Conservation (phyloP, 2,329 filamentous ascomycete species). For the Pseudogymnoascus sp. region DNA sequence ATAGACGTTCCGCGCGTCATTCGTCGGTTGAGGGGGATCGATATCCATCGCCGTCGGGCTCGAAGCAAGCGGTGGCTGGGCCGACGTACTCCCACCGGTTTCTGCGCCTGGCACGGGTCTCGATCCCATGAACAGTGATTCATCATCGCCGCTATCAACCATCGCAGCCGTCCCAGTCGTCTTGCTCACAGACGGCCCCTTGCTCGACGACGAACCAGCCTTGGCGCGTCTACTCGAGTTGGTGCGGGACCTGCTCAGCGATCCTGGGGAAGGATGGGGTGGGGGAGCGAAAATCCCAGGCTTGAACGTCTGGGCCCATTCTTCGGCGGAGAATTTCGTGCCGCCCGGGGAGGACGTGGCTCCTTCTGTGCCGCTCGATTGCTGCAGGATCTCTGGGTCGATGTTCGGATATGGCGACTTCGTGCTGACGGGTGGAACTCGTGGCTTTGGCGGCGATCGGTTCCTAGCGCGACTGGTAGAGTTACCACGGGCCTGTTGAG, state of each 20-base stretch:
- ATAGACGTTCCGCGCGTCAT: constrained; percentile 42
- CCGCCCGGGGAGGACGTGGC: constrained; percentile 23
- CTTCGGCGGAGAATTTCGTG: constrained; percentile 25
- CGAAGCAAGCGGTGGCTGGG: constrained; percentile 24
- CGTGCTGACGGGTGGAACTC: constrained; percentile 14
- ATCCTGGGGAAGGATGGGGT: constrained; percentile 9
- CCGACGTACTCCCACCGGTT: not conserved
- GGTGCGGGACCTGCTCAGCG: constrained; percentile 13
- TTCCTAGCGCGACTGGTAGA: constrained; percentile 23
- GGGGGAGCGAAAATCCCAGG: constrained; percentile 27
- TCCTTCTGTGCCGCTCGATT: constrained; percentile 14
- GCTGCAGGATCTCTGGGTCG: constrained; percentile 8
- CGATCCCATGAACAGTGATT: constrained; percentile 20
- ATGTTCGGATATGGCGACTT: constrained; percentile 12
- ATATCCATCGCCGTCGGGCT: constrained; percentile 60
- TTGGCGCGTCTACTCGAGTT: constrained; percentile 17
- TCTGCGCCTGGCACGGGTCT: not conserved
- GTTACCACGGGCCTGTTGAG: constrained; percentile 19
- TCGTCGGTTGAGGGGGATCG: constrained; percentile 40
- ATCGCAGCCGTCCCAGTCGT: constrained; percentile 19
- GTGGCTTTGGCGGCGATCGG: constrained; percentile 26
- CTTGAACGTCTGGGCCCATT: constrained; percentile 27
- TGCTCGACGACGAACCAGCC: constrained; percentile 12
- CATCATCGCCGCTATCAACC: constrained; percentile 22
- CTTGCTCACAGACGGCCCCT: constrained; percentile 20